Percentiles rank a stretch among this genome's conserved stretches.
Evolutionary conservation across 306 rosid genomes (phyloP).

Genomic region (Acacia crassicarpa): DNA sequence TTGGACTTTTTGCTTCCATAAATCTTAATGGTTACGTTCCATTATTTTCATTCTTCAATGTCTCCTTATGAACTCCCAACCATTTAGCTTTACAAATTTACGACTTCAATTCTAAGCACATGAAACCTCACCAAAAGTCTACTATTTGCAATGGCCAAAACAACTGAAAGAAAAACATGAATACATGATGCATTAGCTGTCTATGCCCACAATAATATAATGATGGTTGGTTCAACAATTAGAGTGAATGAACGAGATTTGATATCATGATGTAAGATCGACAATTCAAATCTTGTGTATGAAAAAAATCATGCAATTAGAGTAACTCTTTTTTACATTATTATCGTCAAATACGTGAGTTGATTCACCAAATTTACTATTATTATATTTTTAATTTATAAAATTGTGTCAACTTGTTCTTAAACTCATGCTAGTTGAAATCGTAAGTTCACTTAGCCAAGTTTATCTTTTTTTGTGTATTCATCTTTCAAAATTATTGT

Average conservation of each 20-base stretch:
- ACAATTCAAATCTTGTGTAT: neutral
- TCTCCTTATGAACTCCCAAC: neutral
- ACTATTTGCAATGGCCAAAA: neutral
- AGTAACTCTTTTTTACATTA: too few species aligned
- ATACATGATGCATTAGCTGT: neutral
- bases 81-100: conserved; percentile 28
- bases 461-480: too few species aligned
- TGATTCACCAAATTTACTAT: too few species aligned
- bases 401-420: too few species aligned
- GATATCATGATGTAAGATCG: neutral
- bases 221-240: too few species aligned
- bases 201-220: neutral
- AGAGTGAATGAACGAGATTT: neutral
- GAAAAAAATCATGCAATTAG: neutral
- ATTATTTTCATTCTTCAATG: neutral
- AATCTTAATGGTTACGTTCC: neutral
- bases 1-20: neutral
- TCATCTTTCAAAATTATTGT: too few species aligned
- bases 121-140: neutral
- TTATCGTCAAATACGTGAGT: too few species aligned
- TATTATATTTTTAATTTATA: too few species aligned
- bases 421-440: too few species aligned
- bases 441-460: too few species aligned
- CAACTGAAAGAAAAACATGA: neutral
- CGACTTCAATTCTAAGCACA: neutral